Conservation (phyloP, 108 stramenopile genomes). For the Fragilaria crotonensis region DNA sequence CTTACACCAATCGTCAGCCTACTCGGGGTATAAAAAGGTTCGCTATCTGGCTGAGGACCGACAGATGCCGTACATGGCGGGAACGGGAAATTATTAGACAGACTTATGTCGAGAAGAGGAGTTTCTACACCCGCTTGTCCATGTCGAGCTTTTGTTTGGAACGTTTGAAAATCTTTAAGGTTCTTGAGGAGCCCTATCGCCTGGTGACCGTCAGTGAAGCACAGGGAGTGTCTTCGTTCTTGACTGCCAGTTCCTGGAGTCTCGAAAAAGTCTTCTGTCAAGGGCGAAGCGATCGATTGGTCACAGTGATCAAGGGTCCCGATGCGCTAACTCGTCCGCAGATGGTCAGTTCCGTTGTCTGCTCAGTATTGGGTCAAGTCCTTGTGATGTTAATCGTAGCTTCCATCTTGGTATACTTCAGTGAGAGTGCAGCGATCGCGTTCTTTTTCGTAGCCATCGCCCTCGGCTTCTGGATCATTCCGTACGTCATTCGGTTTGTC, state of each 20-base stretch:
- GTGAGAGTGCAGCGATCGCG: not conserved
- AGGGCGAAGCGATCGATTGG: slow-evolving; percentile 15
- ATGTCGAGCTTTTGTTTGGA: no score
- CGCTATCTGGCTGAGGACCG: no score
- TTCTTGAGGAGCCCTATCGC: no score
- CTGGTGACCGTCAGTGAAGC: not conserved
- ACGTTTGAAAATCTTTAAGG: no score
- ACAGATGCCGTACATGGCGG: no score
- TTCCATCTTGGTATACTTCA: not conserved
- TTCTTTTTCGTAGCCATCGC: not conserved
- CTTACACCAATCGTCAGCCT: no score
- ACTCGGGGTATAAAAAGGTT: no score
- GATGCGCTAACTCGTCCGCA: slow-evolving; percentile 24
- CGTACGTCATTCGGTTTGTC: not conserved
- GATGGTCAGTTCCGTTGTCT: slow-evolving; percentile 16
- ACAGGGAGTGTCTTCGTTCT: slow-evolving; percentile 10
- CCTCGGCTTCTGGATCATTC: not conserved
- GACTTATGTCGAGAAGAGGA: no score
- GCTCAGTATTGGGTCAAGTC: slow-evolving; percentile 25
- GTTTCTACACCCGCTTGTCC: no score
- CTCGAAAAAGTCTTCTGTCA: slow-evolving; percentile 40
- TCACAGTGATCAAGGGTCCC: slow-evolving; percentile 31
- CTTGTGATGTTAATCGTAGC: slow-evolving; percentile 5
- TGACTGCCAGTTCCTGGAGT: slow-evolving; percentile 36
- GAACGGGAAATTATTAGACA: no score